Evolutionary conservation across 495 filamentous ascomycete genomes (phyloP).

Genomic region (Penicillium argentinense): DNA sequence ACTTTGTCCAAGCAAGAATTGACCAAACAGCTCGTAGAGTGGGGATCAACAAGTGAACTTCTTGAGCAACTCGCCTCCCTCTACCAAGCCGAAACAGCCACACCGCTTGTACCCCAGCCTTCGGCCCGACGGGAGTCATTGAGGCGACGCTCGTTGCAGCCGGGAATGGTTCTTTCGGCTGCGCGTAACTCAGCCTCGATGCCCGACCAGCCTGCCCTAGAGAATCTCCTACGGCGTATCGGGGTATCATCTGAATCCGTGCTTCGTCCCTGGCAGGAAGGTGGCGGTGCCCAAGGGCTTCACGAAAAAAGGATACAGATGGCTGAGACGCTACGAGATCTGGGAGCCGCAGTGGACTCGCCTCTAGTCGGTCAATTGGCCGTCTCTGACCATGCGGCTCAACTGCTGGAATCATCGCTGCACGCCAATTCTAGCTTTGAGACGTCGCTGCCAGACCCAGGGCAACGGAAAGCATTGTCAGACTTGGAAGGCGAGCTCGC

Average conservation of each 20-base stretch:
- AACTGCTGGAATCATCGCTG: conserved; percentile 34
- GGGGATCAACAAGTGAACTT: conserved; percentile 39
- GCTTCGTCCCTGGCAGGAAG: conserved; percentile 23
- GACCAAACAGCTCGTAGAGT: conserved; percentile 28
- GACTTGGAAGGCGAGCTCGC: conserved; percentile 31
- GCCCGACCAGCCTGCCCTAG: conserved; percentile 30
- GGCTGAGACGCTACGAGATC: conserved; percentile 23
- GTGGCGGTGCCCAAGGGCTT: conserved; percentile 21
- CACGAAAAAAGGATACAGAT: conserved; percentile 32
- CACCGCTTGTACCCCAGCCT: conserved; percentile 20
- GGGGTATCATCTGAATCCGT: conserved; percentile 36
- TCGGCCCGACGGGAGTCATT: conserved; percentile 32
- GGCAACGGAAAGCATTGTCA: conserved; percentile 26
- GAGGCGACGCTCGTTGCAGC: conserved; percentile 29
- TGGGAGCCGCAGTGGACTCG: conserved; percentile 31
- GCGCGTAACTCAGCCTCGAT: conserved; percentile 12
- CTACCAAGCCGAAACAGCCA: conserved; percentile 35
- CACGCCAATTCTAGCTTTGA: conserved; percentile 31
- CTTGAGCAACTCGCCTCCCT: conserved; percentile 33
- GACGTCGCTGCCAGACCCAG: conserved; percentile 28
- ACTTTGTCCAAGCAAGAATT: conserved; percentile 32
- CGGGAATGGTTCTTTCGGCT: conserved; percentile 13
- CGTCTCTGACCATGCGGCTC: conserved; percentile 32
- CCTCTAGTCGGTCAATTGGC: conserved; percentile 30
- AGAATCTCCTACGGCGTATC: conserved; percentile 38